Evolutionary conservation across 805 yeast species (phyloP).

Genomic region (Yamadazyma endophytica): DNA sequence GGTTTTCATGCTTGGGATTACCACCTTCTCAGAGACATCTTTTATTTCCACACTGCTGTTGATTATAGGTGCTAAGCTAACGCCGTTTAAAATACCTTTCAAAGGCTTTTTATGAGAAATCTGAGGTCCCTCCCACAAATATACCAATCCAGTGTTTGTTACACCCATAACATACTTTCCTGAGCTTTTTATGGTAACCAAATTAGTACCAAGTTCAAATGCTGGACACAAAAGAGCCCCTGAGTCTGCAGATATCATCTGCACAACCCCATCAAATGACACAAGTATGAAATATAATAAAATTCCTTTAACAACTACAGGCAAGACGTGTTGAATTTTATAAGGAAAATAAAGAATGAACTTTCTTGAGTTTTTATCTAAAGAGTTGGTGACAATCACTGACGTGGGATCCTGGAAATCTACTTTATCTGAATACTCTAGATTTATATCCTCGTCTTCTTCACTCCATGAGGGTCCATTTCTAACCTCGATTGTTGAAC

Average conservation of each 20-base stretch:
- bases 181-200: conserved; percentile 33
- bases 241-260: conserved; percentile 36
- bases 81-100: conserved; percentile 31
- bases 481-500: conserved; percentile 36
- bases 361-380: conserved; percentile 24
- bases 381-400: conserved; percentile 42
- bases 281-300: conserved; percentile 48
- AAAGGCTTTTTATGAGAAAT: conserved; percentile 15
- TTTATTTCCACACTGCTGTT: conserved; percentile 22
- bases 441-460: conserved; percentile 32
- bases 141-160: conserved; percentile 48
- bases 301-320: conserved; percentile 26
- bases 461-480: conserved; percentile 41
- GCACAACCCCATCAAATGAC: conserved; percentile 56
- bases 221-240: conserved; percentile 47
- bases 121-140: conserved; percentile 44
- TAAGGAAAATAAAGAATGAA: conserved; percentile 42
- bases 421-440: conserved; percentile 28
- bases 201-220: conserved; percentile 48
- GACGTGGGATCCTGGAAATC: conserved; percentile 46
- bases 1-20: conserved; percentile 14
- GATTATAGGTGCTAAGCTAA: conserved; percentile 52
- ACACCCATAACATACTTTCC: conserved; percentile 36
- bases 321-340: conserved; percentile 45
- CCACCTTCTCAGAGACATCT: conserved; percentile 3